phyloP scores from a whole-genome alignment of 2,329 filamentous ascomycete species.

The Drechslerella stenobrocha region DNA sequence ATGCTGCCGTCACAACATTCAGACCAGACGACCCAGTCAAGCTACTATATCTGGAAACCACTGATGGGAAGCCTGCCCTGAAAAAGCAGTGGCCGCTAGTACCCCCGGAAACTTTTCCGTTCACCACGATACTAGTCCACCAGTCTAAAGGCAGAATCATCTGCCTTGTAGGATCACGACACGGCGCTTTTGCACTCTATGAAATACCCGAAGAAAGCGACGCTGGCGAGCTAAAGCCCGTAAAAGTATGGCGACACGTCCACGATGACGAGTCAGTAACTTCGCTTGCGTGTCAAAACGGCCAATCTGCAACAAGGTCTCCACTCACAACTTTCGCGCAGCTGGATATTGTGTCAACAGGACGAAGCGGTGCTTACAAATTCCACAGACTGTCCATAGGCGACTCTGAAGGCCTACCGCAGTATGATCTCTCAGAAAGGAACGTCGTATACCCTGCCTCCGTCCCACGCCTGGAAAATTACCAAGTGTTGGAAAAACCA shows the following conservation, averaged over 20 bases:
- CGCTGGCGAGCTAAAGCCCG: neutral
- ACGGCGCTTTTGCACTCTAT: constrained; percentile 37
- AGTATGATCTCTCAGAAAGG: constrained; percentile 10
- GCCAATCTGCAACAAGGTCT: constrained; percentile 3
- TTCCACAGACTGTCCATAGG: constrained; percentile 14
- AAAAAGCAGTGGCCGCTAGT: constrained; percentile 11
- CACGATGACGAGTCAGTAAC: constrained; percentile 51
- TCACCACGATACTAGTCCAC: constrained; percentile 25
- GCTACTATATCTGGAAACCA: constrained; percentile 12
- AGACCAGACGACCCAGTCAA: constrained; percentile 14
- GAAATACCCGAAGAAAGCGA: constrained; percentile 1
- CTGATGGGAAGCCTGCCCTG: neutral
- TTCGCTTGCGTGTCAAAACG: constrained; percentile 9
- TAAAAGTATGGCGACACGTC: constrained; percentile 41
- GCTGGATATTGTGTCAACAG: constrained; percentile 39
- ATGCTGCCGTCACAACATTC: constrained; percentile 39
- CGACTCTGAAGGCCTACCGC: neutral
- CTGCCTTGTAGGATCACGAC: constrained; percentile 31
- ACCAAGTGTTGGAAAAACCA: constrained; percentile 14
- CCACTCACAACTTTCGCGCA: too few species aligned
- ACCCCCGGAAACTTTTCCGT: constrained; percentile 37
- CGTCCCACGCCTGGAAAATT: constrained; percentile 33
- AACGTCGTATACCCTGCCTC: constrained; percentile 23
- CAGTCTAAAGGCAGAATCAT: neutral
- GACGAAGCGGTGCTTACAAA: constrained; percentile 49